Evolutionary conservation across 2,329 filamentous ascomycete genomes (phyloP), one percentile per base, ranked within the genome.

Genomic region (Passalora sequoiae): DNA sequence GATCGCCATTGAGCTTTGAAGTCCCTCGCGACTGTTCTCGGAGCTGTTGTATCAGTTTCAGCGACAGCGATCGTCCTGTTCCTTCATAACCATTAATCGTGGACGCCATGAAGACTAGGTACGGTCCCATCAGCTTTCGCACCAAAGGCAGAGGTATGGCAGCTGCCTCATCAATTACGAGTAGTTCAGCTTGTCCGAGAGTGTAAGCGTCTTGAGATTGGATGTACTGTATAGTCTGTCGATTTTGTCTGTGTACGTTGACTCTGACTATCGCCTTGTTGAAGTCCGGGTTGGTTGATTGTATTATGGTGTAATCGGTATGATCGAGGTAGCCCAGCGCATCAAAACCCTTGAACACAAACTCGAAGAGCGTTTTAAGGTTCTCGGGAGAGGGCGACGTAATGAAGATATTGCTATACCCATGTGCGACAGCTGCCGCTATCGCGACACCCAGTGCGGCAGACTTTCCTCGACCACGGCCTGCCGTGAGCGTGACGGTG

Each of bases 11-110:
- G 20, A 70, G 72, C 42, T 78, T 77, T 5, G 72, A 66, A 13
- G 75, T 76, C 28, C 80, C 80, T 57, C 86, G 77, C 24, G 91
- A 94, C 63, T 98, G 89, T 59, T 98, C 91, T 46, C 92, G 83
- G 17, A 98, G 78, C 67, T 98, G 91, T 65, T 97, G 94, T 53
- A 98, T 96, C 54, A 98, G 76, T 70, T 98, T 98, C 41, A 98
- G 72, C 0, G 92, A 97, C 4, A 98, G 75, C 1, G 92, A 97
- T 45, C 92, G 81, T 29, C 92, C 92, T 5, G 92, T 98, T 44
- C 92, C 92, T 70, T 98, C 92, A 64, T 98, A 98, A 46, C 92
- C 92, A 62, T 97, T 97, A 70, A 98, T 96, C 1, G 92, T 98
- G 1, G 92, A 98, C 1, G 94, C 89, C 92, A 98, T 97, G 68